Evolutionary conservation across 129 eudicot species (phyloP), one percentile per base, ranked within the genome.

Genomic region (Flaveria bidentis): DNA sequence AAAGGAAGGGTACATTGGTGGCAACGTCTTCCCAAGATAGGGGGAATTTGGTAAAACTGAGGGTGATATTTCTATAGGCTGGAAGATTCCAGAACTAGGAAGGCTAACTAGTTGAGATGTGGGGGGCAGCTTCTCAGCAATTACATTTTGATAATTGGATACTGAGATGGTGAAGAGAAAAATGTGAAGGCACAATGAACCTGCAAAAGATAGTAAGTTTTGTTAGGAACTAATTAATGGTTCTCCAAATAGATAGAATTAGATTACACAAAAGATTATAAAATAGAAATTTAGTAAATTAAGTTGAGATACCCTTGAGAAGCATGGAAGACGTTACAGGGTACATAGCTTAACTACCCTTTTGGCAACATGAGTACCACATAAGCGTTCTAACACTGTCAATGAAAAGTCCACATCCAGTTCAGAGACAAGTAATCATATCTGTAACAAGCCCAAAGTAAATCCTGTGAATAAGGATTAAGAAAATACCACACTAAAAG

Each of bases 21-120:
- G 90, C 62, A 87, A 78, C 11, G 86, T 33, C 12, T 84, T 87
- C 67, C 76, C 83, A 0, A 89, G 93, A 28, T 78, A 71, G 15
- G 96, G 86, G 67, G 73, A 80, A 65, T 81, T 82, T 17, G 97
- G 97, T 78, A 92, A 68, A 72, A 86, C 91, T 78, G 97, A 79
- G 44, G 97, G 97, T 62, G 96, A 87, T 66, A 92, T 87, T 80
- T 92, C 88, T 41, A 92, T 85, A 51, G 97, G 93, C 58, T 87
- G 80, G 68, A 92, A 92, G 23, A 81, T 79, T 69, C 89, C 88
- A 22, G 74, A 76, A 69, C 83, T 67, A 51, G 97, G 93, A 45
- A 88, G 81, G 69, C 85, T 89, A 71, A 85, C 87, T 56, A 84
- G 84, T 71, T 69, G 78, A 75, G 90, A 84, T 16, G 68, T 73